Evolutionary conservation across 768 basidiomycete genomes (phyloP).

Genomic region (Rhodotorula kratochvilovae): DNA sequence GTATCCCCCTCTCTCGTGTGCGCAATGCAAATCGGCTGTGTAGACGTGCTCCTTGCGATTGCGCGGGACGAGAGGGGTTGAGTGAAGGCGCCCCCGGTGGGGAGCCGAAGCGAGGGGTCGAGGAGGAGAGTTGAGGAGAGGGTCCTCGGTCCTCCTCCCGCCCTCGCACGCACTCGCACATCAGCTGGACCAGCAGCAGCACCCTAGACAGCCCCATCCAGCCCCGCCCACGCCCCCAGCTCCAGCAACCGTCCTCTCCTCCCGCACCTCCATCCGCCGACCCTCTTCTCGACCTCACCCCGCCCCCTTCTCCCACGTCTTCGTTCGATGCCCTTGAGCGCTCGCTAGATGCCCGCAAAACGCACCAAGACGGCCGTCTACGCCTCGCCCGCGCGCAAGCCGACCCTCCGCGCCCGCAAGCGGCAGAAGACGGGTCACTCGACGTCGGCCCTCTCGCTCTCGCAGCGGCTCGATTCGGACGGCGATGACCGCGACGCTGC

Average conservation of each 20-base stretch:
- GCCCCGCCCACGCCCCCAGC: no score
- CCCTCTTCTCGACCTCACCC: not conserved
- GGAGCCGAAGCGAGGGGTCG: no score
- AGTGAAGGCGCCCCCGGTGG: no score
- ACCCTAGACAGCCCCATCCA: no score
- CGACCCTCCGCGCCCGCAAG: not conserved
- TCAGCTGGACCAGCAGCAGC: no score
- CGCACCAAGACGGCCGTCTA: conserved; percentile 4
- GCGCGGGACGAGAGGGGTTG: not conserved
- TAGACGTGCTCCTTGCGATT: not conserved
- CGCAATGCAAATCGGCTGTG: no score
- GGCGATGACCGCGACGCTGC: not conserved
- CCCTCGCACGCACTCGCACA: no score
- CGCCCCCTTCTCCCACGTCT: not conserved
- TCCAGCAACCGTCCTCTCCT: no score
- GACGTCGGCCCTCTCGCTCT: not conserved
- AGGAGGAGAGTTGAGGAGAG: no score
- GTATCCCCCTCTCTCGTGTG: no score
- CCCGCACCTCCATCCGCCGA: not conserved
- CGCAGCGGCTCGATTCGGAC: conserved; percentile 1
- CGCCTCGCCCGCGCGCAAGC: conserved; percentile 4
- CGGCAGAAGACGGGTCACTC: conserved; percentile 1
- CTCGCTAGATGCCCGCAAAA: conserved; percentile 12
- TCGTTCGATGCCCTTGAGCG: conserved; percentile 4
- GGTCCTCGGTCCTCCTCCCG: no score